phyloP scores from a whole-genome alignment of 208 protist species.

The Wallacemonas sp. region DNA sequence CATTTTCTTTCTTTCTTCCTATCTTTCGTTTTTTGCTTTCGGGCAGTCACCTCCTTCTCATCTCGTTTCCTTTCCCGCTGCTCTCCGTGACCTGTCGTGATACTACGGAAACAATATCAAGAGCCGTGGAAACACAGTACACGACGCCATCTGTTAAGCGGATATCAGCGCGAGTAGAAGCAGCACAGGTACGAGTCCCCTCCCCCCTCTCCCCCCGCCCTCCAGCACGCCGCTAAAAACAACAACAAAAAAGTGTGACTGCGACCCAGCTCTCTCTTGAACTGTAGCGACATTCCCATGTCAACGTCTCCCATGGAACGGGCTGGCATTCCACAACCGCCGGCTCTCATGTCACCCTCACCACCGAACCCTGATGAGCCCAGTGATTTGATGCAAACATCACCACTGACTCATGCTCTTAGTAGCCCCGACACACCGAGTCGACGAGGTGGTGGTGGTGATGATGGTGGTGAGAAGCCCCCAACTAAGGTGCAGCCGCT shows the following conservation, averaged over 20 bases:
- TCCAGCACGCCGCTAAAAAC: not conserved
- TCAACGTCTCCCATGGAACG: not conserved
- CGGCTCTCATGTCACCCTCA: not conserved
- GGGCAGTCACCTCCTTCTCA: not conserved
- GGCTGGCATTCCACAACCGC: not conserved
- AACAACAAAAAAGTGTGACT: not conserved
- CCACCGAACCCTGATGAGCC: not conserved
- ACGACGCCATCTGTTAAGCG: too few species aligned
- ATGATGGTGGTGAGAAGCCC: not conserved
- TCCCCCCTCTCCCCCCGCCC: too few species aligned
- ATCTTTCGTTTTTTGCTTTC: slow-evolving; percentile 1
- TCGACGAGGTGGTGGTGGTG: not conserved
- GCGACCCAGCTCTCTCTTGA: not conserved
- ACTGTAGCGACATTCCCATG: not conserved
- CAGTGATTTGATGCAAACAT: slow-evolving; percentile 8
- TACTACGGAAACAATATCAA: too few species aligned
- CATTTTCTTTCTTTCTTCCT: slow-evolving; percentile 7
- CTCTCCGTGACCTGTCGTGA: too few species aligned
- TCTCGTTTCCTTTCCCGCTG: not conserved
- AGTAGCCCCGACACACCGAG: not conserved
- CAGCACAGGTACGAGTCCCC: too few species aligned
- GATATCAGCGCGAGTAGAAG: too few species aligned
- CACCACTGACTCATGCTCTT: not conserved
- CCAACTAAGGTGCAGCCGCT: not conserved
- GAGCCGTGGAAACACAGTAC: too few species aligned